Evolutionary conservation across 805 yeast species (phyloP), one percentile per base, ranked within the genome.

Genomic region (Wickerhamomyces hampshirensis): DNA sequence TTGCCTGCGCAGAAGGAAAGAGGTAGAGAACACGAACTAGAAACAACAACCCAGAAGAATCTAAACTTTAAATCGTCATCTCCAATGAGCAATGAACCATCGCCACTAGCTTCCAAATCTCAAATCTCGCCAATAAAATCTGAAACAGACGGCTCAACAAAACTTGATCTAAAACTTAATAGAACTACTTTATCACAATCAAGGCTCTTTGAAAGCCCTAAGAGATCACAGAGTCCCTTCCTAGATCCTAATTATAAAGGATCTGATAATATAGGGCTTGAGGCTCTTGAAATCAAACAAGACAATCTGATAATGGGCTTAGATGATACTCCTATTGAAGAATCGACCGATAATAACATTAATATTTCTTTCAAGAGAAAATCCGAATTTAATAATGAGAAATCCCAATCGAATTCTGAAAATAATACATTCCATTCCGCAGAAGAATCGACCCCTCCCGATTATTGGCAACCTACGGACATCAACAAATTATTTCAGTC

Each of bases 381-480:
- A 8, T 21, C 24, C 24, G 11, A 21, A 21, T 7, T 21, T 13
- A 26, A 23, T 12, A 19, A 11, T 29, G 21, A 18, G 11, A 12
- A 27, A n/a, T 4, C 7, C 11, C 4, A 19, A 7, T n/a, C 26
- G n/a, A n/a, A 12, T 7, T 10, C 16, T 30, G 26, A 31, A 15
- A 31, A 30, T 6, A 15, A 21, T 4, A 5, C 35, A 3, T 38
- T 46, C 39, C 47, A 40, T 30, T 36, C 40, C 28, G 41, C 42
- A 3, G 42, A 31, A 16, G 38, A 39, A 11, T 15, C 30, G 2
- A 35, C 42, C 10, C 42, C 44, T 4, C 17, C 19, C 2, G 33
- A 35, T 2, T 31, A 33, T 10, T 59, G 66, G 68, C 16, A 13
- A 0, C 52, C 58, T 2, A 54, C 63, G 11, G 59, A 58, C 28